These are phyloP conservation scores for Lactarius quietus DNA, from an alignment of 768 basidiomycete genomes.

Conservation along the genomic window DNA sequence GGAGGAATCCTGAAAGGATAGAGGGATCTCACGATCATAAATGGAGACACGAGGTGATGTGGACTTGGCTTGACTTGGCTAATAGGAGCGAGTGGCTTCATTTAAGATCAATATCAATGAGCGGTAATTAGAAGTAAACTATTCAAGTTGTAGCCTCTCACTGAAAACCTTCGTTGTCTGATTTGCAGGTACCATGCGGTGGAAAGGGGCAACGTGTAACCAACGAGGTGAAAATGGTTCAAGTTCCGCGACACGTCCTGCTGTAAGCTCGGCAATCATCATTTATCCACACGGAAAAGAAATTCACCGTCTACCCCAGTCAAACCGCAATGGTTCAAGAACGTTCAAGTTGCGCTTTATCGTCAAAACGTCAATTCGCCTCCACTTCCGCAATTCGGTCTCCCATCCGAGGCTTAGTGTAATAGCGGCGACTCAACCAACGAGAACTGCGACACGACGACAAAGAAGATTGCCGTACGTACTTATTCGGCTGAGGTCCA, in stretches of 20 bases:
- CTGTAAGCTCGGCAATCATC: background rate
- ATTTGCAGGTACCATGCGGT: no score
- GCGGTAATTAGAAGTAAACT: no score
- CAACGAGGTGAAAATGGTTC: background rate
- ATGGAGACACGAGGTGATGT: background rate
- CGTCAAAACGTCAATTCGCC: background rate
- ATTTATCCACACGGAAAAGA: background rate
- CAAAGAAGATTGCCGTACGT: background rate
- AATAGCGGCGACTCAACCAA: background rate
- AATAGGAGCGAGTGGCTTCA: background rate
- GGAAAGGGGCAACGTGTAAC: background rate
- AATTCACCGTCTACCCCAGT: background rate
- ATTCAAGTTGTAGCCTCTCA: background rate
- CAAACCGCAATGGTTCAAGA: background rate
- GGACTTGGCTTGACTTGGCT: no score
- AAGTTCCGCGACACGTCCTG: background rate
- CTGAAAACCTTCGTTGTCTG: background rate
- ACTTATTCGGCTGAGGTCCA: background rate
- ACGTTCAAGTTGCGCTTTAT: background rate
- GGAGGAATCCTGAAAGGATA: no score
- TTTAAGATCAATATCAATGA: background rate
- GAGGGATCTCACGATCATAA: conserved; percentile 1
- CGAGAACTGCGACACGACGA: background rate
- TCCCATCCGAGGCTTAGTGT: no score
- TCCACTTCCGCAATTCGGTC: background rate